Conservation (phyloP, 164 flowering plant species). For the Buxus sempervirens region DNA sequence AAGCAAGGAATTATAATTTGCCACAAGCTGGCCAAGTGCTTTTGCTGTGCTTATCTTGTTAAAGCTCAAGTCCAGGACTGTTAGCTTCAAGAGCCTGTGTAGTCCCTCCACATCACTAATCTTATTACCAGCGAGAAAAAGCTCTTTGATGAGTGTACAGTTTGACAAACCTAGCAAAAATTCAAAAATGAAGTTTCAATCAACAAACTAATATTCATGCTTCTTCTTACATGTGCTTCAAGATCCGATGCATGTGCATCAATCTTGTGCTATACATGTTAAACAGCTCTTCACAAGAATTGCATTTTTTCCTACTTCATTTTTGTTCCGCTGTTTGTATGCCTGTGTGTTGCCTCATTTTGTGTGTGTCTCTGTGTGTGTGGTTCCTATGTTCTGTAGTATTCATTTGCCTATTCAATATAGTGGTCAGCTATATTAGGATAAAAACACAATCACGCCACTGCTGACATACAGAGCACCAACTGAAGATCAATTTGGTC, state of each 20-base stretch:
- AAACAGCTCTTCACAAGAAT: background rate
- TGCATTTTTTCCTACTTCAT: background rate
- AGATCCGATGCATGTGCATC: background rate
- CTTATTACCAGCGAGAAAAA: slow-evolving; percentile 91
- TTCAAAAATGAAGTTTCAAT: slow-evolving; percentile 9
- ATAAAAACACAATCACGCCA: too few species aligned
- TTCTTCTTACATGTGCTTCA: background rate
- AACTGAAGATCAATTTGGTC: too few species aligned
- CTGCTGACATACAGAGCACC: too few species aligned
- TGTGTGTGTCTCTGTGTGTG: too few species aligned
- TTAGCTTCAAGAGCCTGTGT: slow-evolving; percentile 80
- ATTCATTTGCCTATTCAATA: too few species aligned
- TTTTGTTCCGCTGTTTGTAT: background rate
- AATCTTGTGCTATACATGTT: background rate
- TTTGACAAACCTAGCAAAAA: slow-evolving; percentile 59
- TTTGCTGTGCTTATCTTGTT: slow-evolving; percentile 90
- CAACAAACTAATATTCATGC: background rate
- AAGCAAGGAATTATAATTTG: slow-evolving; percentile 66
- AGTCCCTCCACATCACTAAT: slow-evolving; percentile 88
- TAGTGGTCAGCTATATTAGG: too few species aligned
- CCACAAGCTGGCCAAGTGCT: slow-evolving; percentile 83
- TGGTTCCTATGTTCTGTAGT: too few species aligned
- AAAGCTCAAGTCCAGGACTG: slow-evolving; percentile 84
- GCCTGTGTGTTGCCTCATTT: too few species aligned
- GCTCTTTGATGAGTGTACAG: slow-evolving; percentile 78